These are phyloP conservation scores for Talaromyces thailandensis DNA, from an alignment of 495 filamentous ascomycete genomes.

Conservation along the genomic window DNA sequence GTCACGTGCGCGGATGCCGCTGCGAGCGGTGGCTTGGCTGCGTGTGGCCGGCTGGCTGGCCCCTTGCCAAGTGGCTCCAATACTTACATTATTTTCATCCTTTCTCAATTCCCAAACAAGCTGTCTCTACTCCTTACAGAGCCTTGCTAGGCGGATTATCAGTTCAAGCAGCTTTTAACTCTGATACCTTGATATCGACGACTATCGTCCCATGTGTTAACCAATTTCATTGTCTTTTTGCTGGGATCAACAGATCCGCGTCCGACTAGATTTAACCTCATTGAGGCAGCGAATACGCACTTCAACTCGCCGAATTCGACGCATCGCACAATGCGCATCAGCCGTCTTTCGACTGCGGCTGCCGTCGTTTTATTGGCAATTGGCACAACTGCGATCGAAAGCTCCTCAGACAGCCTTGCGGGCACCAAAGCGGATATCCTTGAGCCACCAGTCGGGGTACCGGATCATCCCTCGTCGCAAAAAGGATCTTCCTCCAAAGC, in stretches of 20 bases:
- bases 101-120: not conserved
- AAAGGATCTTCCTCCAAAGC: slow-evolving; percentile 11
- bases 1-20: not conserved
- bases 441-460: not conserved
- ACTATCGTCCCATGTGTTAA: not conserved
- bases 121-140: not conserved
- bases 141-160: not conserved
- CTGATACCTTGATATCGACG: not conserved
- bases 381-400: slow-evolving; percentile 1
- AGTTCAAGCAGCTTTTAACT: not conserved
- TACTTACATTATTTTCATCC: not conserved
- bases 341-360: not conserved
- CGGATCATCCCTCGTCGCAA: not conserved
- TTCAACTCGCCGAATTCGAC: not conserved
- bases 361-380: slow-evolving; percentile 1
- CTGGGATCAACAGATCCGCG: not conserved
- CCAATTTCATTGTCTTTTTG: not conserved
- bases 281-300: not conserved
- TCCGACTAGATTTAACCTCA: not conserved
- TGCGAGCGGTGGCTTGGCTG: not conserved
- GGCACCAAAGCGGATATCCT: not conserved
- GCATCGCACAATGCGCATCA: not conserved
- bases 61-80: slow-evolving; percentile 1
- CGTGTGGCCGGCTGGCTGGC: not conserved
- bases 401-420: not conserved